Conservation (phyloP, 768 basidiomycete genomes). For the Auricularia sp. region DNA sequence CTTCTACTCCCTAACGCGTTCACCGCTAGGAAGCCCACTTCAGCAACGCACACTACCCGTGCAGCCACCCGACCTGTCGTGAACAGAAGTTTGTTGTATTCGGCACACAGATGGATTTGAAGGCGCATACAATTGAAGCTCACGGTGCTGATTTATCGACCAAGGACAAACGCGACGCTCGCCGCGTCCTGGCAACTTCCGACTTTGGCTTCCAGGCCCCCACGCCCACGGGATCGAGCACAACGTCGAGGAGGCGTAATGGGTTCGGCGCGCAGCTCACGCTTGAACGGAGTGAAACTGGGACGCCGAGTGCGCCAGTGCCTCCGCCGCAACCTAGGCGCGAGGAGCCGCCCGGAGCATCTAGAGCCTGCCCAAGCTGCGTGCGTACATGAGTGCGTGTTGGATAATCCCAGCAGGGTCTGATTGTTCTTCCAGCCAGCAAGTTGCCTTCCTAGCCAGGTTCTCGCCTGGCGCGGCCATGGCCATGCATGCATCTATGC, state of each 20-base stretch:
- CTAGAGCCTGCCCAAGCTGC: conserved; percentile 21
- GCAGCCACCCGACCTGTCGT: conserved; percentile 61
- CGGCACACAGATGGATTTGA: conserved; percentile 73
- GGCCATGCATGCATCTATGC: conserved; percentile 65
- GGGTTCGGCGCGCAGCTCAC: conserved; percentile 57
- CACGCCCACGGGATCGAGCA: conserved; percentile 19
- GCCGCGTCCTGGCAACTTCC: conserved; percentile 44
- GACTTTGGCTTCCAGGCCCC: conserved; percentile 61
- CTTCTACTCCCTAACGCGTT: background rate
- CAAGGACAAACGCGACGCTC: conserved; percentile 56
- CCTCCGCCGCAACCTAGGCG: conserved; percentile 1
- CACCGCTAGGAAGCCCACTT: conserved; percentile 60
- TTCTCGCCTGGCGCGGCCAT: conserved; percentile 51
- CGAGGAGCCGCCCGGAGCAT: conserved; percentile 12
- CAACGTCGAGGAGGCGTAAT: conserved; percentile 40
- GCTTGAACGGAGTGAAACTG: conserved; percentile 14
- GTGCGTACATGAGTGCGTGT: background rate
- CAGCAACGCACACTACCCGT: conserved; percentile 66
- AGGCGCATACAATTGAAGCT: conserved; percentile 82
- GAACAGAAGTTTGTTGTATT: conserved; percentile 94
- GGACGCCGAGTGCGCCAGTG: background rate
- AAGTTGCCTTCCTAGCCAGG: conserved; percentile 53
- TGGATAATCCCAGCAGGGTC: background rate
- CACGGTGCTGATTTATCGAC: conserved; percentile 69
- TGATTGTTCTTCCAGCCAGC: conserved; percentile 37